Evolutionary conservation across 2,329 filamentous ascomycete species (phyloP), one percentile per base, ranked within the genome.

Genomic region (Calonectria hongkongensis): DNA sequence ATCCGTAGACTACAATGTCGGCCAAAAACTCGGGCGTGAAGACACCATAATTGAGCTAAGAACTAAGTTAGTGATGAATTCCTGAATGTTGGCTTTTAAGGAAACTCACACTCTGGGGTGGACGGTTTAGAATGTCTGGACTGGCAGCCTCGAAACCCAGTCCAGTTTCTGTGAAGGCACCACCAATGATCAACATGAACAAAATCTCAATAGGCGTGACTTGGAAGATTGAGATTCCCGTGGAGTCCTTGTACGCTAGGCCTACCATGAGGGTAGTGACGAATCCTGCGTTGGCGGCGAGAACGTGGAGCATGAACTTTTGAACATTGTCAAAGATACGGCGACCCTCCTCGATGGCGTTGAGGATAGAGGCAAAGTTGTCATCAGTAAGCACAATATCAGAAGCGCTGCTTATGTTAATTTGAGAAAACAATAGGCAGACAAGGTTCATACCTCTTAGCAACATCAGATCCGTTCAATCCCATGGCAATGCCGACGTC

Each of bases 161-260:
- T 51, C 93, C 93, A 86, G 94, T 94, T 76, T 94, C 93, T 2
- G 92, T 92, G 73, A 94, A 88, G 1, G 89, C 90, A 48, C 91
- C 93, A 0, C 92, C 94, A 66, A 94, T 89, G 89, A 94, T 93
- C 79, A 94, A 92, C 79, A 94, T 92, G 92, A 92, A 94, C 25
- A 94, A 87, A 74, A 94, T 94, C 77, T 94, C 91, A 13, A 94
- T 90, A 0, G 93, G 93, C 0, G 92, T 87, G 12, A 94, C 87
- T 0, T 92, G 92, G 80, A 94, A 94, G 6, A 94, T 91, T 0
- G 92, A 94, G 18, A 92, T 86, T 3, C 87, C 86, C n/a, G 85
- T 85, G 2, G 80, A 74, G 78, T 94, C 93, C 82, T 94, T 94
- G 86, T 94, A 94, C 0, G 87, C 90, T 4, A 94, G 87, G 60